Evolutionary conservation across 192 early-diverging fungal genomes (phyloP).

Genomic region (Podila horticola): DNA sequence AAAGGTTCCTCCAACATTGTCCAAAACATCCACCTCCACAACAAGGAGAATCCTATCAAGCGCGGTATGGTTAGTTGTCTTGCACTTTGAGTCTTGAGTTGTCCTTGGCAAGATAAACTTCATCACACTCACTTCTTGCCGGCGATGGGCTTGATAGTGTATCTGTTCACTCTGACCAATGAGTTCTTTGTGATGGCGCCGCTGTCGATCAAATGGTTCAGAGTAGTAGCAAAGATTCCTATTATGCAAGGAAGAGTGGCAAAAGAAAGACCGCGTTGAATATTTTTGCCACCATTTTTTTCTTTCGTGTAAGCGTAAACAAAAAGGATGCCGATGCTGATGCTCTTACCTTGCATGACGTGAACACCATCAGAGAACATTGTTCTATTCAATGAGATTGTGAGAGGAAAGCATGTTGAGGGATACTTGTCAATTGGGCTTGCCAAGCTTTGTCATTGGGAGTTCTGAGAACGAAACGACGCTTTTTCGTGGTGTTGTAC

Average conservation of each 20-base stretch:
- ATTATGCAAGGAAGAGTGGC: background rate
- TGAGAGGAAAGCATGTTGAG: background rate
- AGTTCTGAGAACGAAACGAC: background rate
- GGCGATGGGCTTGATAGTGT: conserved; percentile 57
- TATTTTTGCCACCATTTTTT: conserved; percentile 6
- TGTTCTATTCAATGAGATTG: conserved; percentile 46
- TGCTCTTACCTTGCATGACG: conserved; percentile 70
- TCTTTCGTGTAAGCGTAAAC: background rate
- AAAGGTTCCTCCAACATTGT: conserved; percentile 16
- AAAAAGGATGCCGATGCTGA: background rate
- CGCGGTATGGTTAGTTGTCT: background rate
- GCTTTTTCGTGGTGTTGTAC: conserved; percentile 17
- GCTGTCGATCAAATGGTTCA: conserved; percentile 58
- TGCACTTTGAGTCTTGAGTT: background rate
- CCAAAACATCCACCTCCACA: conserved; percentile 59
- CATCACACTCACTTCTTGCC: conserved; percentile 57
- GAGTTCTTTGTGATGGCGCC: conserved; percentile 60
- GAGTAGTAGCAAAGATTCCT: conserved; percentile 72
- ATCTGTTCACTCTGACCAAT: conserved; percentile 60
- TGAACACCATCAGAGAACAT: conserved; percentile 73
- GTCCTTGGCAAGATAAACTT: no score
- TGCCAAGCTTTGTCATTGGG: background rate
- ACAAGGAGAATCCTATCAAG: conserved; percentile 44
- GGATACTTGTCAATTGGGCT: background rate
- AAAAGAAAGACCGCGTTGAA: background rate